Percentiles rank a stretch among this genome's conserved stretches.
These are phyloP conservation scores for Scutellaria minor DNA, from an alignment of 257 asterid species.

Conservation along the genomic window DNA sequence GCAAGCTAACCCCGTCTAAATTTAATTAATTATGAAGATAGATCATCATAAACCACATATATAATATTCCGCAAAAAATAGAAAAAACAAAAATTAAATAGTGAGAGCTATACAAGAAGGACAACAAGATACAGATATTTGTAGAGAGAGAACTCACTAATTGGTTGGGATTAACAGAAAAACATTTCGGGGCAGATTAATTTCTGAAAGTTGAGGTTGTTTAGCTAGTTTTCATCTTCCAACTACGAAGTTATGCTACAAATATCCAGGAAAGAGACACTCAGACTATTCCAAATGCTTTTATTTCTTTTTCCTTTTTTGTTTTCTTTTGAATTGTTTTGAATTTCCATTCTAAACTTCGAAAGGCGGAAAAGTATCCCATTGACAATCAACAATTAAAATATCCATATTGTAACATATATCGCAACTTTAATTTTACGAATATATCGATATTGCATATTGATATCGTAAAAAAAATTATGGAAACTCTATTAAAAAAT, in stretches of 20 bases:
- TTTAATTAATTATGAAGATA: neutral
- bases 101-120: neutral
- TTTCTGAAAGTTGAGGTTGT: conserved; percentile 9
- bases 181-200: neutral
- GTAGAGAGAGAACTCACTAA: conserved; percentile 27
- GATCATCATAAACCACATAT: conserved; percentile 11
- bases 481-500: too few species aligned
- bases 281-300: neutral
- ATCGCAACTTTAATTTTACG: too few species aligned
- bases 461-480: too few species aligned
- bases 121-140: neutral
- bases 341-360: conserved; percentile 8
- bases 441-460: too few species aligned
- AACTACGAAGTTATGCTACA: neutral
- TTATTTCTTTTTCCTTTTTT: neutral
- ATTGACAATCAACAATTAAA: neutral
- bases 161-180: conserved; percentile 20
- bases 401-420: too few species aligned
- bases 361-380: conserved; percentile 15
- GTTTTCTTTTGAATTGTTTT: neutral
- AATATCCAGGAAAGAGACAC: conserved; percentile 8
- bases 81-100: neutral
- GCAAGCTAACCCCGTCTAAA: conserved; percentile 12
- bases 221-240: conserved; percentile 4
- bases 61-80: neutral